A percentile compares a stretch with the other conserved stretches of the same genome.
Evolutionary conservation across 2,329 filamentous ascomycete species (phyloP).

Genomic region (Boeremia exigua): DNA sequence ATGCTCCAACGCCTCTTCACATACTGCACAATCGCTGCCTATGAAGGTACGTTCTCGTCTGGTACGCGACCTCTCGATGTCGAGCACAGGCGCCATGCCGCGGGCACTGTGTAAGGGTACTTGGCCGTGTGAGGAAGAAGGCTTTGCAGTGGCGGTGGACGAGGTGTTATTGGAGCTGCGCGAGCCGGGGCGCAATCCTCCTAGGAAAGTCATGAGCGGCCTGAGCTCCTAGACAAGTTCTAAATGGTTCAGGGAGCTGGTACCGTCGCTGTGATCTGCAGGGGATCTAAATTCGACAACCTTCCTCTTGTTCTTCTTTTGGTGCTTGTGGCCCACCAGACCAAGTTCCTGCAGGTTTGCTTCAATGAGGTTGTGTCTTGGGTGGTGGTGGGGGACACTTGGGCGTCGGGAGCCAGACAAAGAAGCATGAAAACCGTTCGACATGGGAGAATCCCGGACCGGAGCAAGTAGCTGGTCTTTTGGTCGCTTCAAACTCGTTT

Average conservation of each 20-base stretch:
- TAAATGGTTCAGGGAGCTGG: constrained; percentile 34
- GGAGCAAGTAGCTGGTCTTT: constrained; percentile 39
- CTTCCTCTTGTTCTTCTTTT: constrained; percentile 37
- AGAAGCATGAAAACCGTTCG: constrained; percentile 42
- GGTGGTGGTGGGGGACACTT: constrained; percentile 28
- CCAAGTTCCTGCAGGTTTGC: constrained; percentile 45
- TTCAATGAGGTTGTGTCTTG: constrained; percentile 34
- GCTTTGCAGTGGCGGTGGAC: constrained; percentile 25
- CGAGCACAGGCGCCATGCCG: constrained; percentile 70
- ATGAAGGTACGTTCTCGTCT: constrained; percentile 94
- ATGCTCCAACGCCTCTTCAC: constrained; percentile 95
- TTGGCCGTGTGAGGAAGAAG: constrained; percentile 29
- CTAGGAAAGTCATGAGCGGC: constrained; percentile 51
- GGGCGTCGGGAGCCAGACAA: constrained; percentile 38
- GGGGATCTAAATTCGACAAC: constrained; percentile 43
- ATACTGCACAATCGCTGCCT: constrained; percentile 92
- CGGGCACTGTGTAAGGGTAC: constrained; percentile 42
- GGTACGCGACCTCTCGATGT: constrained; percentile 76
- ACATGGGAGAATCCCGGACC: constrained; percentile 42
- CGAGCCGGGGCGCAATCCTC: constrained; percentile 46
- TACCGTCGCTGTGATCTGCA: constrained; percentile 41
- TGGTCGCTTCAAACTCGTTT: constrained; percentile 50
- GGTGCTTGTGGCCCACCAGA: constrained; percentile 32
- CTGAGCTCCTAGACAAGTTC: constrained; percentile 45
- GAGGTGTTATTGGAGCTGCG: constrained; percentile 38